phyloP scores from a whole-genome alignment of 2,329 filamentous ascomycete genomes.

The Aureobasidium melanogenum region DNA sequence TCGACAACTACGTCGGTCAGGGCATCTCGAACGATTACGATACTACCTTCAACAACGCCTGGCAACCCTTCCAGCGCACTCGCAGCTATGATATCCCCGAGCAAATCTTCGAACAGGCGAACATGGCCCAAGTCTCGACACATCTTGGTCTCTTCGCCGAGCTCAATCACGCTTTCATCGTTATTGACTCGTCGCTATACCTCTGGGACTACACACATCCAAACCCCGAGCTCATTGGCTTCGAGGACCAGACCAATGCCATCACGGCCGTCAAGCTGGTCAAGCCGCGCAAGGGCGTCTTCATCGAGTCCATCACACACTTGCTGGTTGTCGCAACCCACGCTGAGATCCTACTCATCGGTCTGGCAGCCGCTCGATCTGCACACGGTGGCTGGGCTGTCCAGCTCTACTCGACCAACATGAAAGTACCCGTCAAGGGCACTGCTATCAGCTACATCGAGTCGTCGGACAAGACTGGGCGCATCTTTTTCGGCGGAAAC shows the following conservation, averaged over 20 bases:
- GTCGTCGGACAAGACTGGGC: constrained; percentile 67
- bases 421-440: constrained; percentile 69
- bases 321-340: constrained; percentile 83
- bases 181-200: constrained; percentile 92
- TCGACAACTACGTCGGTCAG: constrained; percentile 78
- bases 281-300: constrained; percentile 76
- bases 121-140: constrained; percentile 77
- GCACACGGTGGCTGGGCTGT: constrained; percentile 62
- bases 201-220: constrained; percentile 95
- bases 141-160: constrained; percentile 92
- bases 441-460: constrained; percentile 69
- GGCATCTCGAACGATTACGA: constrained; percentile 91
- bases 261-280: constrained; percentile 90
- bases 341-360: constrained; percentile 77
- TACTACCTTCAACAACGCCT: constrained; percentile 56
- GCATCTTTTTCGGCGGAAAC: constrained; percentile 84
- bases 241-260: constrained; percentile 77
- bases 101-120: constrained; percentile 85
- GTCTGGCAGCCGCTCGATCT: constrained; percentile 59
- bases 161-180: constrained; percentile 89
- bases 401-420: constrained; percentile 77
- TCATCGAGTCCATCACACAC: constrained; percentile 76
- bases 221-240: constrained; percentile 86
- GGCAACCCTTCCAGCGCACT: constrained; percentile 82
- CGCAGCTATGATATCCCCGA: constrained; percentile 87